Evolutionary conservation across 257 asterid genomes (phyloP).

Genomic region (Schizonepeta tenuifolia): DNA sequence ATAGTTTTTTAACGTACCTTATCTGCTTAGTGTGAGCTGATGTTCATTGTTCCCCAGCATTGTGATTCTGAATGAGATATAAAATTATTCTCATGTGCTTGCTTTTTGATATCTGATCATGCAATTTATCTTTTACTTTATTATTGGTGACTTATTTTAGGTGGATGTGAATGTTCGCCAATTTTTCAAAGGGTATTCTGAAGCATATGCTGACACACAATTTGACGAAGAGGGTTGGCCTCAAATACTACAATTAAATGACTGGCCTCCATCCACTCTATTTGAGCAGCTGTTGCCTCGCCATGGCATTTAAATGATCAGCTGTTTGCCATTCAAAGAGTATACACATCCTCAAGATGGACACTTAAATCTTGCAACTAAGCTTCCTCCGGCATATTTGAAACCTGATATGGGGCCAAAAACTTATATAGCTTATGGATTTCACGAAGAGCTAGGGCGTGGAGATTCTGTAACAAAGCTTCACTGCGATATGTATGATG

Average conservation of each 20-base stretch:
- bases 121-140: too few relatives aligned
- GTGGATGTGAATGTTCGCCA: too few relatives aligned
- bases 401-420: conserved; percentile 63
- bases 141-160: too few relatives aligned
- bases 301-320: conserved; percentile 44
- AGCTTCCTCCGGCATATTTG: conserved; percentile 40
- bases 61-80: too few relatives aligned
- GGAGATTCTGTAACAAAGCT: conserved; percentile 61
- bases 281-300: conserved; percentile 50
- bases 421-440: conserved; percentile 56
- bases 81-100: too few relatives aligned
- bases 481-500: conserved; percentile 54
- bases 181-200: too few relatives aligned
- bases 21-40: too few relatives aligned
- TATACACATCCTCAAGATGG: conserved; percentile 51
- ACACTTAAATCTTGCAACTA: conserved; percentile 46
- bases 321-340: conserved; percentile 51
- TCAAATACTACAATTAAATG: conserved; percentile 46
- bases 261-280: conserved; percentile 51
- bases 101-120: too few relatives aligned
- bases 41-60: too few relatives aligned
- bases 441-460: conserved; percentile 47
- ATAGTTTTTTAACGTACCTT: too few relatives aligned
- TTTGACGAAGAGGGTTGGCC: conserved; percentile 43
- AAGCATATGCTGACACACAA: conserved; percentile 38